phyloP scores from a whole-genome alignment of 345 rosid species.

The Iberis pinnata region DNA sequence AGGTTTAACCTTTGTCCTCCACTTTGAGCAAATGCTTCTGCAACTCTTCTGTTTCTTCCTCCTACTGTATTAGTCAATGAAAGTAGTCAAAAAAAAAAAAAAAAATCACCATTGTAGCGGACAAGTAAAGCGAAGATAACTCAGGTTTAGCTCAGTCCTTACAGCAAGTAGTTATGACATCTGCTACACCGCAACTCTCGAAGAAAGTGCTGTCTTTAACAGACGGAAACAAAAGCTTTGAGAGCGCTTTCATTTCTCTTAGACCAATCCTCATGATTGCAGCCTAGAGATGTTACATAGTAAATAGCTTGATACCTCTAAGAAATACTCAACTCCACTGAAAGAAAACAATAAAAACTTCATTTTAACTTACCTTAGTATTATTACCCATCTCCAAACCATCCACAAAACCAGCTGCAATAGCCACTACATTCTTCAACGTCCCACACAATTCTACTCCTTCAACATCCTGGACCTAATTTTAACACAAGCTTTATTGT shows the following conservation, averaged over 20 bases:
- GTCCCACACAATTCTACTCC: slow-evolving; percentile 97
- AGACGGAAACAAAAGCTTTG: slow-evolving; percentile 73
- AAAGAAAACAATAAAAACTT: neutral
- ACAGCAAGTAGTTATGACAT: slow-evolving; percentile 89
- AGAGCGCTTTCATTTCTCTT: slow-evolving; percentile 86
- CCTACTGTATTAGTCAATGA: slow-evolving; percentile 46
- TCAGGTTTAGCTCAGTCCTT: slow-evolving; percentile 31
- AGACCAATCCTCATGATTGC: slow-evolving; percentile 96
- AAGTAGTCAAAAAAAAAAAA: slow-evolving; percentile 7
- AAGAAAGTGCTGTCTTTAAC: slow-evolving; percentile 83
- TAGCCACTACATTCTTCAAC: slow-evolving; percentile 89
- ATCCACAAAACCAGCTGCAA: slow-evolving; percentile 93
- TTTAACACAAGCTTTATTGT: slow-evolving; percentile 9
- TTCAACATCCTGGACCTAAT: slow-evolving; percentile 82
- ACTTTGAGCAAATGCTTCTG: slow-evolving; percentile 79
- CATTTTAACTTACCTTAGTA: slow-evolving; percentile 55
- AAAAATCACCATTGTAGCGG: neutral
- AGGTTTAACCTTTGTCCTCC: slow-evolving; percentile 65
- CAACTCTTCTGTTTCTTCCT: slow-evolving; percentile 87
- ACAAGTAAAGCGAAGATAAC: too few relatives aligned
- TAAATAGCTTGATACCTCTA: neutral
- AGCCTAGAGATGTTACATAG: slow-evolving; percentile 43
- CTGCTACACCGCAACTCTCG: slow-evolving; percentile 96
- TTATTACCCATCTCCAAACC: slow-evolving; percentile 97
- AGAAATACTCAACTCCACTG: neutral